Percentiles rank a stretch among this genome's conserved stretches.
Conservation (phyloP, 1,284 basidiomycete species). For the Phylloboletellus chloephorus region DNA sequence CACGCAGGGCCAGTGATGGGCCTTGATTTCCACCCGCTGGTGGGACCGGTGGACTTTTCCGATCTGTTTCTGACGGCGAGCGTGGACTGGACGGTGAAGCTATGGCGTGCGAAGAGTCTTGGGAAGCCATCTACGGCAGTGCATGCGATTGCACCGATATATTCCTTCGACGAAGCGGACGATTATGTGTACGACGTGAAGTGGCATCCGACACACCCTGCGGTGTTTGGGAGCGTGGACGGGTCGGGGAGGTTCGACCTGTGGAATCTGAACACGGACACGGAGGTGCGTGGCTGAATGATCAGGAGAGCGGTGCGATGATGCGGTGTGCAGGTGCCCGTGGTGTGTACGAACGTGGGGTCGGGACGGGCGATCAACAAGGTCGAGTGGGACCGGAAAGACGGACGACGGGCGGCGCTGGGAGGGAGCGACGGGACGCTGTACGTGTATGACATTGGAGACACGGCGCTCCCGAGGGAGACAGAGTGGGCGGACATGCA, state of each 20-base stretch:
- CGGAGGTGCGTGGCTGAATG: conserved; percentile 63
- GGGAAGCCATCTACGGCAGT: conserved; percentile 48
- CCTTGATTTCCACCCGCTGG: conserved; percentile 88
- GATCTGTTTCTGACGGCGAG: conserved; percentile 91
- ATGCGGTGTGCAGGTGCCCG: conserved; percentile 57
- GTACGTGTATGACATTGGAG: conserved; percentile 94
- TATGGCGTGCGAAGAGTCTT: conserved; percentile 79
- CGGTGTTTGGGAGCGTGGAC: conserved; percentile 90
- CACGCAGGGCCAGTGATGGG: conserved; percentile 94
- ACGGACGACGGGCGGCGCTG: conserved; percentile 77
- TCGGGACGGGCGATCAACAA: conserved; percentile 88
- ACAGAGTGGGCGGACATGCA: conserved; percentile 88
- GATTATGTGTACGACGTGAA: conserved; percentile 99
- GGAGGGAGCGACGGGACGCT: conserved; percentile 90
- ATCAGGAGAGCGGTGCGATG: conserved; percentile 1
- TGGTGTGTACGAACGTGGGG: conserved; percentile 68
- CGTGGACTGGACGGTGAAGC: conserved; percentile 94
- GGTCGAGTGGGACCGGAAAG: conserved; percentile 87
- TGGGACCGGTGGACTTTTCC: conserved; percentile 89
- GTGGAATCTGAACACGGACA: conserved; percentile 94
- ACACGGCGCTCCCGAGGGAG: conserved; percentile 79
- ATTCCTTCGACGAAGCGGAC: conserved; percentile 93
- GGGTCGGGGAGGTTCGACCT: conserved; percentile 93
- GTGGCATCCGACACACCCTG: conserved; percentile 96
- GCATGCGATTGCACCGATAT: conserved; percentile 64